phyloP scores from a whole-genome alignment of 345 rosid genomes.

The Cardamine chenopodiifolia region DNA sequence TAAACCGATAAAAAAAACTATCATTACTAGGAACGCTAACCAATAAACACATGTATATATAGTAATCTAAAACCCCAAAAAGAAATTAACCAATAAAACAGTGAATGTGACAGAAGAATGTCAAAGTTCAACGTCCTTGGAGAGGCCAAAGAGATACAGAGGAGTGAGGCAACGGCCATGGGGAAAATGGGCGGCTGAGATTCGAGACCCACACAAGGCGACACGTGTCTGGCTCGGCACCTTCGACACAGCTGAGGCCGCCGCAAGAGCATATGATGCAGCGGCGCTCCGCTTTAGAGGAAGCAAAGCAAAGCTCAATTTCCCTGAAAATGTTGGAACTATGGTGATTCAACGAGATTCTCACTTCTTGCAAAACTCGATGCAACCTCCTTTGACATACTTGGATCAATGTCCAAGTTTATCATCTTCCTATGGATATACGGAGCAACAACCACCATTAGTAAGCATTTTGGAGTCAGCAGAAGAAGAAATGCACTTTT shows the following conservation, averaged over 20 bases:
- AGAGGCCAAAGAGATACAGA: conserved; percentile 65
- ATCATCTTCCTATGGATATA: neutral
- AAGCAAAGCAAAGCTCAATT: conserved; percentile 61
- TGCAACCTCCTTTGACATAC: neutral
- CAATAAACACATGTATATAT: no score
- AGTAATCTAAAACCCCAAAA: neutral
- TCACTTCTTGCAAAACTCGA: neutral
- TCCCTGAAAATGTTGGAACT: conserved; percentile 26
- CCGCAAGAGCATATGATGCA: conserved; percentile 78
- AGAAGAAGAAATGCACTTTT: neutral
- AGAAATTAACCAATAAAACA: neutral
- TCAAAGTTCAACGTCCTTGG: conserved; percentile 20
- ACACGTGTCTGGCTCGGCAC: conserved; percentile 87
- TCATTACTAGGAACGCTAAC: no score
- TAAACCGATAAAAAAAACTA: neutral
- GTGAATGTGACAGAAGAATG: neutral
- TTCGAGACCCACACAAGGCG: conserved; percentile 80
- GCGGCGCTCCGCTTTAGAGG: conserved; percentile 82
- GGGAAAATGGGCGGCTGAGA: conserved; percentile 31
- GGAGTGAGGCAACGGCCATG: conserved; percentile 56
- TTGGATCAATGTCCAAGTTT: conserved; percentile 12
- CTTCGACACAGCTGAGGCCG: conserved; percentile 80
- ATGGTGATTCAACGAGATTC: neutral
- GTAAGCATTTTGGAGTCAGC: neutral
- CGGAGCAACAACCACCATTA: neutral